A percentile compares a stretch with the other conserved stretches of the same genome.
Evolutionary conservation across 208 protist species (phyloP).

Genomic region (Wallacemonas collosoma): DNA sequence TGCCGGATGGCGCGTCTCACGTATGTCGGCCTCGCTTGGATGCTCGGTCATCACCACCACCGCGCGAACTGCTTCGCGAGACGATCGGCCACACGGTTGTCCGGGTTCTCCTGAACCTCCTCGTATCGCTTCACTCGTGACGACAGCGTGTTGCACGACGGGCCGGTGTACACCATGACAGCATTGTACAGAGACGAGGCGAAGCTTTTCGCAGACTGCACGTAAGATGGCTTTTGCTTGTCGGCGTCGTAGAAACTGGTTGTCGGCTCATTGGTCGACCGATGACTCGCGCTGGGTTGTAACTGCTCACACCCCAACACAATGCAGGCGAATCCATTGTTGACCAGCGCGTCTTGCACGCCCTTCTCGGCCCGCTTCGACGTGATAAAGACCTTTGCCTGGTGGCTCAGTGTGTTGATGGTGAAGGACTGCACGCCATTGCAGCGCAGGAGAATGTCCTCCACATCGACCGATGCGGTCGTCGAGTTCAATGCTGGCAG

Average conservation of each 20-base stretch:
- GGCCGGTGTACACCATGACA: slow-evolving; percentile 58
- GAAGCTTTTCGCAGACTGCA: slow-evolving; percentile 54
- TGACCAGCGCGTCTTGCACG: slow-evolving; percentile 48
- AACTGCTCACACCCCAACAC: slow-evolving; percentile 48
- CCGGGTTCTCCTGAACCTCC: slow-evolving; percentile 28
- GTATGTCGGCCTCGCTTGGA: not conserved
- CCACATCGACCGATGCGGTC: slow-evolving; percentile 59
- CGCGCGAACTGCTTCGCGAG: slow-evolving; percentile 58
- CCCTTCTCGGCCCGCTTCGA: slow-evolving; percentile 26
- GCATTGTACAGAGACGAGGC: slow-evolving; percentile 66
- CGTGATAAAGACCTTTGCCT: slow-evolving; percentile 71
- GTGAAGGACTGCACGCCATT: slow-evolving; percentile 86
- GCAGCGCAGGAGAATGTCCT: slow-evolving; percentile 80
- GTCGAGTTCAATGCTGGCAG: slow-evolving; percentile 67
- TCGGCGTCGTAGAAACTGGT: slow-evolving; percentile 66
- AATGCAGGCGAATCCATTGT: slow-evolving; percentile 60
- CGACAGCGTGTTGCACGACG: slow-evolving; percentile 52
- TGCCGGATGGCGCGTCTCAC: too few relatives aligned
- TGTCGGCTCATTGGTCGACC: slow-evolving; percentile 30
- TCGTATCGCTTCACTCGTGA: slow-evolving; percentile 64
- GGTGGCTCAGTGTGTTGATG: slow-evolving; percentile 54
- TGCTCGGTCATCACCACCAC: slow-evolving; percentile 55
- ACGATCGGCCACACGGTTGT: slow-evolving; percentile 35
- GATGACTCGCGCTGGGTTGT: slow-evolving; percentile 18
- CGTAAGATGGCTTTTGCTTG: slow-evolving; percentile 49